Evolutionary conservation across 1,139 yeast species (phyloP).

Genomic region (Geotrichum bryndzae): DNA sequence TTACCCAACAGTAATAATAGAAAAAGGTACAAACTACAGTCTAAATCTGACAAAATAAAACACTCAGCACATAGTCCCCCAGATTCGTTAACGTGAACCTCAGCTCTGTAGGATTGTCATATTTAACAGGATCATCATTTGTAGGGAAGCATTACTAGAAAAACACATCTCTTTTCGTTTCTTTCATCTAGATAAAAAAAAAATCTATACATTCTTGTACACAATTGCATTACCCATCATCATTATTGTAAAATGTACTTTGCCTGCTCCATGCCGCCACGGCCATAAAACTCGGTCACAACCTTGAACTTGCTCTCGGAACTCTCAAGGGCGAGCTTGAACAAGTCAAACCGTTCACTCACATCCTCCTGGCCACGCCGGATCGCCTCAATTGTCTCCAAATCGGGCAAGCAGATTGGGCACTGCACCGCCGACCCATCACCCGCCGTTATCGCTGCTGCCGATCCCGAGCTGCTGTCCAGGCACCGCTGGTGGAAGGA

Average conservation of each 20-base stretch:
- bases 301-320: constrained; percentile 65
- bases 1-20: no score
- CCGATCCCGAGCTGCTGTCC: constrained; percentile 27
- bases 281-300: constrained; percentile 74
- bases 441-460: constrained; percentile 3
- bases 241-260: constrained; percentile 11
- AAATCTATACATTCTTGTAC: neutral
- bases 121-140: no score
- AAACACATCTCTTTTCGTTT: no score
- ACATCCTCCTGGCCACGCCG: constrained; percentile 56
- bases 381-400: constrained; percentile 58
- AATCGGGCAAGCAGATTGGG: constrained; percentile 65
- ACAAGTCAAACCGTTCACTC: constrained; percentile 57
- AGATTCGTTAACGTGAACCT: no score
- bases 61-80: no score
- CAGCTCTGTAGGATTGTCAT: no score
- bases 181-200: neutral
- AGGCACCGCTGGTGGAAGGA: constrained; percentile 83
- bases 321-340: constrained; percentile 53
- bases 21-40: no score
- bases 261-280: constrained; percentile 66
- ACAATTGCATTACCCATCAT: neutral
- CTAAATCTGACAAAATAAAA: no score
- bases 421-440: constrained; percentile 41
- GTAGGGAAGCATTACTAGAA: no score